These are phyloP conservation scores for Pleomassaria siparia DNA, from an alignment of 2,329 filamentous ascomycete species.

Conservation along the genomic window DNA sequence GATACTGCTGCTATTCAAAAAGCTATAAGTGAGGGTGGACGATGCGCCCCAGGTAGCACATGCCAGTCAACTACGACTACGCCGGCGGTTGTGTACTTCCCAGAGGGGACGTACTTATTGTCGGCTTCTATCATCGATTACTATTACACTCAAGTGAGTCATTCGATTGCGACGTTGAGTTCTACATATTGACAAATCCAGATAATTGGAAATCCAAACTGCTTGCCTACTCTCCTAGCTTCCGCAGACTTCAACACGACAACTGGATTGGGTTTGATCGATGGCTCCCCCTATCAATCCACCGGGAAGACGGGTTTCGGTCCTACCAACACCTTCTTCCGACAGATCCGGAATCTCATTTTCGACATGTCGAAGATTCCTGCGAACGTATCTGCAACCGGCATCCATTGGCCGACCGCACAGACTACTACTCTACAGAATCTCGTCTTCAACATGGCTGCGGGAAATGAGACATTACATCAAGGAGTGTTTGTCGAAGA, in stretches of 20 bases:
- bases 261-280: slow-evolving; percentile 57
- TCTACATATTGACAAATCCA: slow-evolving; percentile 8
- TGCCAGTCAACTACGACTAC: slow-evolving; percentile 52
- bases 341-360: slow-evolving; percentile 66
- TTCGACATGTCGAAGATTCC: slow-evolving; percentile 60
- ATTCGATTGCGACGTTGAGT: too few species aligned
- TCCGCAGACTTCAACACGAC: slow-evolving; percentile 50
- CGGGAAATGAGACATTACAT: slow-evolving; percentile 48
- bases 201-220: slow-evolving; percentile 62
- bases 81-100: slow-evolving; percentile 61
- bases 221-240: slow-evolving; percentile 58
- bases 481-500: slow-evolving; percentile 49
- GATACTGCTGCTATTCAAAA: slow-evolving; percentile 58
- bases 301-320: slow-evolving; percentile 42
- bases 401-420: slow-evolving; percentile 50
- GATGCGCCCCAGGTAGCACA: slow-evolving; percentile 45
- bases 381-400: slow-evolving; percentile 47
- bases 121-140: slow-evolving; percentile 61
- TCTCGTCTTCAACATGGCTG: slow-evolving; percentile 48
- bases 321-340: slow-evolving; percentile 64
- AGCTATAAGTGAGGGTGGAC: slow-evolving; percentile 44
- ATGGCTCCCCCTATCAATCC: slow-evolving; percentile 55
- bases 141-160: slow-evolving; percentile 63
- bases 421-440: slow-evolving; percentile 51
- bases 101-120: slow-evolving; percentile 60